Base-by-base conservation (phyloP, 164 flowering plant genomes). In the Sextonia rubra region DNA sequence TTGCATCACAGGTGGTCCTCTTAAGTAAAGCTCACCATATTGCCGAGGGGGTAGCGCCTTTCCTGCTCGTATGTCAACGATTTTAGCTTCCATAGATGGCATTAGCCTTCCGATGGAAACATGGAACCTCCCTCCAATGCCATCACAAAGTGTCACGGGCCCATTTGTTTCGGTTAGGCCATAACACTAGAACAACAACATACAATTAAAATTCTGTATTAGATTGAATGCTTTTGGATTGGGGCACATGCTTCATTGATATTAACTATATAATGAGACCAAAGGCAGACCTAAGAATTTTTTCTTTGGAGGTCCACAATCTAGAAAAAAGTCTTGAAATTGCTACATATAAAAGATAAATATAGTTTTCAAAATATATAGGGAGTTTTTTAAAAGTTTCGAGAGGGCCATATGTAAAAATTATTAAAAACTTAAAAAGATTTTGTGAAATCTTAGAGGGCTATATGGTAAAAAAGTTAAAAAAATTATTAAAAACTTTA, bases 161-260 rank as follows among this genome's bases (percentile, higher is more conserved):
- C 93, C 98, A 52, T 90, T 83, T 58, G 94, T 76, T 76, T 94
- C 98, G 8, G 97, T 92, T 90, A 92, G 77, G 30, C 98, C 98
- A 85, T 92, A 94, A n/a, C 97, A 95, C 98, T 91, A 48, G n/a
- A n/a, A n/a, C 47, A 44, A 3, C 49, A n/a, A 18, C 64, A 37
- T 5, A 20, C 20, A 12, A 58, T 27, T 37, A 70, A 8, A 29
- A 55, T 25, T 7, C 5, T 23, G 64, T 52, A 52, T 52, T 15
- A 52, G 58, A 52, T 52, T 52, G 20, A 3, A 52, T 15, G n/a
- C 15, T 52, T 17, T 15, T 15, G 58, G 58, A 52, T 5, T 52
- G 58, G 58, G 17, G 58, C 6, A 20, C 18, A 14, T 37, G 44
- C 44, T 37, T 9, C 44, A 7, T 37, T 37, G 44, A 37, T 37